Base-by-base conservation (phyloP, 1,284 basidiomycete genomes). In the Apiotrichum porosum region DNA sequence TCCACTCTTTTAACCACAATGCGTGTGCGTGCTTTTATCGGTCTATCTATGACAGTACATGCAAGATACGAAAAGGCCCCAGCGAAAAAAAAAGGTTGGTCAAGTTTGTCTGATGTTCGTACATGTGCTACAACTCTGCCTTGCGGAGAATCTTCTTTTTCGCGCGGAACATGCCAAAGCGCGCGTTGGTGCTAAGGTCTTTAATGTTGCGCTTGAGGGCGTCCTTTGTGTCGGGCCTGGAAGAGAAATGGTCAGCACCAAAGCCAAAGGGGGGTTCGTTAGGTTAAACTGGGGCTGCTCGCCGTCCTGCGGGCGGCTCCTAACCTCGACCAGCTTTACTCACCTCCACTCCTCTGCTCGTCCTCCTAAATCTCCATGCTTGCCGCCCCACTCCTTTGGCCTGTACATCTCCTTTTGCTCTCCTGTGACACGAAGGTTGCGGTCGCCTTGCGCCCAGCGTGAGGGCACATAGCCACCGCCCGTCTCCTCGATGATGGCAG, bases 141-240 rank as follows among this genome's bases (percentile, higher is more conserved):
- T 71, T 72, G 36, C 73, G 54, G 39, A 66, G 52, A 30, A 75
- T 37, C 63, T 71, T 73, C 62, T 74, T 74, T 59, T 71, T 73
- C 8, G 73, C 64, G 32, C 71, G 54, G 52, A 72, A 72, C 46
- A 71, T 46, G 46, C 61, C 59, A 44, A 73, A 75, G 21, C 70
- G 57, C 17, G 71, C 63, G 34, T 62, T 65, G 3, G 69, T 67
- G 15, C 54, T 49, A 23, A 73, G 49, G 42, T 73, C 71, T 38
- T 71, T 69, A 54, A 69, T 62, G 34, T 68, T 66, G 28, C 70
- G 60, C 54, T 73, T 74, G 47, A 75, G 44, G 30, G 58, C 47
- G 34, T 75, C 73, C 49, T 66, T 69, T 9, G 57, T 53, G 9
- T 53, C 53, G 3, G 71, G 69, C 22, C 69, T 71, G 44, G 24